Evolutionary conservation across 345 rosid genomes (phyloP), one percentile per base, ranked within the genome.

Genomic region (Murraya paniculata): DNA sequence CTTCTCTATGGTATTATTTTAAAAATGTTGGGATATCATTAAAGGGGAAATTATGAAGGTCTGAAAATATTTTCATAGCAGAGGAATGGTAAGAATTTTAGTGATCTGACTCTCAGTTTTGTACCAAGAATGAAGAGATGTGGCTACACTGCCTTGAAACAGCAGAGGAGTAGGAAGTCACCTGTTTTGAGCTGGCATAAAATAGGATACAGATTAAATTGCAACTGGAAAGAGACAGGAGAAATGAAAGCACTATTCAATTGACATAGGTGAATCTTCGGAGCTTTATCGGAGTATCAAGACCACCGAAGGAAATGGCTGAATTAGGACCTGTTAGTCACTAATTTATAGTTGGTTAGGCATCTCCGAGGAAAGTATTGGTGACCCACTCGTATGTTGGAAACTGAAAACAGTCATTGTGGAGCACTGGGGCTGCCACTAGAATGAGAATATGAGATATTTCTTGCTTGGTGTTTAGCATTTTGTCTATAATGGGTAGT

Each of bases 351-450:
- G 45, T 72, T 38, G 28, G 28, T 11, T 33, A 31, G 53, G 53
- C 48, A 57, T 36, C 55, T 36, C 36, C 36, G 35, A n/a, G n/a
- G 66, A 72, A 58, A 36, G 30, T n/a, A 22, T 58, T 36, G 24
- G 53, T 72, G 18, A 57, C 65, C 75, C 53, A 57, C 75, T n/a
- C n/a, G n/a, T 72, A 35, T 57, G 33, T 57, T 72, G 35, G 10
- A 72, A 56, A 56, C 27, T 56, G 30, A 72, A 35, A 39, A 36
- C 24, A 14, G 18, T 72, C 50, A 24, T 38, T 65, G 5, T 35
- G 31, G 31, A 56, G 28, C 64, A 36, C 33, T 7, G 14, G 36
- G n/a, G 4, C 4, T 65, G 25, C 70, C 48, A 9, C 68, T 64
- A 19, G 24, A 31, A 35, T 13, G 75, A 56, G 24, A 19, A 16